Evolutionary conservation across 2,329 filamentous ascomycete genomes (phyloP).

Genomic region (Colletotrichum aenigma): DNA sequence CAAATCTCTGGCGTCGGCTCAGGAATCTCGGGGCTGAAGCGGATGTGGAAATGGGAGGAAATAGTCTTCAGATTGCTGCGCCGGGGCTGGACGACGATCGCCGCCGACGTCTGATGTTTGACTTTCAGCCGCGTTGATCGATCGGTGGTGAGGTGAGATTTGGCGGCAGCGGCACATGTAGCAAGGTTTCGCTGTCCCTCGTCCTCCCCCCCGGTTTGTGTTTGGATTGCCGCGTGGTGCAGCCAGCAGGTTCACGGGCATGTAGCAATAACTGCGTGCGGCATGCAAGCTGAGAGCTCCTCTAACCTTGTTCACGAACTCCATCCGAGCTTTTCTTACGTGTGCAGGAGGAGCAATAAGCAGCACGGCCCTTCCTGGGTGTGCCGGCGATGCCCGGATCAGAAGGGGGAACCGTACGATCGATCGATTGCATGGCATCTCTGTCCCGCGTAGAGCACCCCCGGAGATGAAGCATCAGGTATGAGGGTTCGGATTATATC

Average conservation of each 20-base stretch:
- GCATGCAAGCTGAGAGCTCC: not conserved
- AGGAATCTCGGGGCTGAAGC: not conserved
- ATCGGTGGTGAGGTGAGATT: not conserved
- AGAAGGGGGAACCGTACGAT: not conserved
- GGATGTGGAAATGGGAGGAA: not conserved
- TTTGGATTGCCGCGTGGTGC: not conserved
- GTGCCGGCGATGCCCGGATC: not conserved
- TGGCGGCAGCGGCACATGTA: not conserved
- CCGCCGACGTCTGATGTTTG: not conserved
- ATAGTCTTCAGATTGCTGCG: not conserved
- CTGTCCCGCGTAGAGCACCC: not conserved
- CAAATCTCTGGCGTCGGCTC: not conserved
- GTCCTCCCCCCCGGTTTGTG: not conserved
- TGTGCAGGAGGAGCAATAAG: not conserved
- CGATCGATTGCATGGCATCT: not conserved
- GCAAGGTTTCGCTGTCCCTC: not conserved
- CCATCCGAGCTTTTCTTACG: not conserved
- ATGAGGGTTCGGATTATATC: not conserved
- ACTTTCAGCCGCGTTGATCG: not conserved
- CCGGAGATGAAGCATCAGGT: not conserved
- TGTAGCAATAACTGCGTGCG: not conserved
- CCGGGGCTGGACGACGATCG: not conserved
- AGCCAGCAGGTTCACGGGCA: not conserved
- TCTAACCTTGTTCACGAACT: not conserved
- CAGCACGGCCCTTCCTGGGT: not conserved